phyloP scores from a whole-genome alignment of 495 filamentous ascomycete genomes.

The Hypoxylon rickii region DNA sequence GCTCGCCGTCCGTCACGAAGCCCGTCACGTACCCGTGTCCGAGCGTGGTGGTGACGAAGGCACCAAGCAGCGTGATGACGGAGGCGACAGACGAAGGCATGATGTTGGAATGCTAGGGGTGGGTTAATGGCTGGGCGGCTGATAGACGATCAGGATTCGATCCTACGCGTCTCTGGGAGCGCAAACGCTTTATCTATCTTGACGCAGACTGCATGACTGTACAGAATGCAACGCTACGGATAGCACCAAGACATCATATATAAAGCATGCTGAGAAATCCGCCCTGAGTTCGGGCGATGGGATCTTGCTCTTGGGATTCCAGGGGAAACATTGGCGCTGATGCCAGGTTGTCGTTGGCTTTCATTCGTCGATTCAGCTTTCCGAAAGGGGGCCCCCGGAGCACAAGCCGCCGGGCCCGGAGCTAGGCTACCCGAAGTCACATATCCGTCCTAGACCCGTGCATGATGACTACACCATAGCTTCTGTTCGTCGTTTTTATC shows the following conservation, averaged over 20 bases:
- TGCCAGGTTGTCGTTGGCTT: not conserved
- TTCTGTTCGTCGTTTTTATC: no score
- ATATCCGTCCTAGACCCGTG: slow-evolving; percentile 20
- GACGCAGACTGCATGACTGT: slow-evolving; percentile 2
- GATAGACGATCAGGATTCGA: no score
- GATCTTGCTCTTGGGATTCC: slow-evolving; percentile 16
- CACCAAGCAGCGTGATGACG: slow-evolving; percentile 34
- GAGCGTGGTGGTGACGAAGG: slow-evolving; percentile 40
- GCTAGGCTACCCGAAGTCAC: slow-evolving; percentile 27
- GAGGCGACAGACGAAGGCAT: slow-evolving; percentile 35
- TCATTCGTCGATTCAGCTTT: slow-evolving; percentile 14
- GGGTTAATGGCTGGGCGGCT: no score
- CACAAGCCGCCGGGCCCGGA: slow-evolving; percentile 27
- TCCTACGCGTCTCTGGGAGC: no score
- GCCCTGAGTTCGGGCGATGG: slow-evolving; percentile 2
- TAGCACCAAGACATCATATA: not conserved
- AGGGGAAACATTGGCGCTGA: not conserved
- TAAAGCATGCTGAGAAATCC: slow-evolving; percentile 2
- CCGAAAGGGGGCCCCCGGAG: slow-evolving; percentile 24
- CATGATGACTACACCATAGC: not conserved
- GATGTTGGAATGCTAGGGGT: slow-evolving; percentile 3
- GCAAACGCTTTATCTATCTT: slow-evolving; percentile 17
- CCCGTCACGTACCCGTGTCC: slow-evolving; percentile 38
- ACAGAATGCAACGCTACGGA: slow-evolving; percentile 17
- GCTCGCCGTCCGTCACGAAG: slow-evolving; percentile 32